Base-by-base conservation (phyloP, 495 filamentous ascomycete species). In the Durotheca rogersii region DNA sequence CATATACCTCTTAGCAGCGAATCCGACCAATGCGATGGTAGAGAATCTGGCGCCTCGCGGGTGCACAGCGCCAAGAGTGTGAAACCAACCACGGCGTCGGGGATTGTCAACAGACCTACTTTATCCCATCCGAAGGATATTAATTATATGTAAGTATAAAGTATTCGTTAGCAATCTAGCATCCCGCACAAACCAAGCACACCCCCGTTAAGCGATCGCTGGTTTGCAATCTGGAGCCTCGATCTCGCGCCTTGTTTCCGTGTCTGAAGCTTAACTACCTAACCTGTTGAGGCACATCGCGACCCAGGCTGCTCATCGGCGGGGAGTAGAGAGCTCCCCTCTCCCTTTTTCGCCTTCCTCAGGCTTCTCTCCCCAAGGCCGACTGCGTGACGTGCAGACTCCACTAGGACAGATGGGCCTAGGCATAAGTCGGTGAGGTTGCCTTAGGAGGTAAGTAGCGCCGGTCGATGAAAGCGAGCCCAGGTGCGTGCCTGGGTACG, bases 341-440 rank as follows among this genome's bases (percentile, higher is more conserved):
- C n/a, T n/a, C n/a, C n/a, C n/a, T n/a, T n/a, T n/a, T n/a, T n/a
- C n/a, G n/a, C n/a, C n/a, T n/a, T n/a, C n/a, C n/a, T n/a, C n/a
- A n/a, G n/a, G n/a, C n/a, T n/a, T n/a, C 54, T 41, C 44, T 47
- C 39, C 47, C 57, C 52, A 50, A 46, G 45, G 11, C 37, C 21
- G 44, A 45, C 52, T 49, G 53, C 49, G 54, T 54, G 56, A 59
- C 49, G 61, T 52, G 54, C 58, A 58, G 51, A 39, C 47, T 58
- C 46, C 34, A 37, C 57, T 55, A 36, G 50, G 38, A 46, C 41
- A 53, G 37, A 38, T 44, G 18, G 18, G 44, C 36, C 53, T 53
- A 38, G 53, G 50, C 51, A 61, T 61, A 65, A 65, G 61, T 65
- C 61, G 61, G 61, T 65, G 61, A 65, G 54, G 54, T 36, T 39